These are phyloP conservation scores for Dalbergia oliveri DNA, from an alignment of 306 rosid species.

Conservation along the genomic window DNA sequence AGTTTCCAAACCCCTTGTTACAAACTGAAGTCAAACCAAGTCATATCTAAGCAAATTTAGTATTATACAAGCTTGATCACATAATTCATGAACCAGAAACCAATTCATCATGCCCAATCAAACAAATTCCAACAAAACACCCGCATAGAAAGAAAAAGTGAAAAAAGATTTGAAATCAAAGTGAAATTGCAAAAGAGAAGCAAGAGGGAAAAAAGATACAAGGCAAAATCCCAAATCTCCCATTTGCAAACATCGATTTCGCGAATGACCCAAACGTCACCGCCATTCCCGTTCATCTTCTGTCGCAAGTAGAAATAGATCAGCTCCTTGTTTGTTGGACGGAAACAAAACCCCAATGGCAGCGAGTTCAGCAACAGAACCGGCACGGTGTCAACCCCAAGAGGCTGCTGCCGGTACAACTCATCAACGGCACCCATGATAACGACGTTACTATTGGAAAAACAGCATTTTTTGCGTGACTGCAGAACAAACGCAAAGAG, in stretches of 20 bases:
- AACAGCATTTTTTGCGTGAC: too few relatives aligned
- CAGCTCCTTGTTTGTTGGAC: slow-evolving; percentile 91
- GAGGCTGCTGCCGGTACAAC: background rate
- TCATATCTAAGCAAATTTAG: background rate
- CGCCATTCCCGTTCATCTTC: slow-evolving; percentile 80
- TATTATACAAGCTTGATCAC: background rate
- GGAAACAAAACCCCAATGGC: slow-evolving; percentile 90
- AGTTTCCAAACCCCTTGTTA: too few relatives aligned
- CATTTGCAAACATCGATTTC: slow-evolving; percentile 48
- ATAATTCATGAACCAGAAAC: background rate
- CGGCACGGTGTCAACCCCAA: slow-evolving; percentile 44
- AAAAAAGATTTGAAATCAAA: too few relatives aligned
- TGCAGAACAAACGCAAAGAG: too few relatives aligned
- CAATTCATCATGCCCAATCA: background rate
- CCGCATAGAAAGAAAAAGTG: background rate
- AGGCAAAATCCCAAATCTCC: too few relatives aligned
- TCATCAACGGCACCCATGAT: slow-evolving; percentile 31
- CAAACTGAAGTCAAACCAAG: background rate
- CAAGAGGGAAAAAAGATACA: too few relatives aligned
- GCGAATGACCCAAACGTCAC: slow-evolving; percentile 76
- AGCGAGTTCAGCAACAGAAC: slow-evolving; percentile 58
- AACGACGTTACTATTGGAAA: too few relatives aligned
- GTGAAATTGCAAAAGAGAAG: too few relatives aligned
- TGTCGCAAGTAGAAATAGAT: slow-evolving; percentile 75
- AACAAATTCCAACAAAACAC: background rate